Percentiles rank a stretch among this genome's conserved stretches.
phyloP scores from a whole-genome alignment of 1,284 basidiomycete species.

The Crepidotus sp. region DNA sequence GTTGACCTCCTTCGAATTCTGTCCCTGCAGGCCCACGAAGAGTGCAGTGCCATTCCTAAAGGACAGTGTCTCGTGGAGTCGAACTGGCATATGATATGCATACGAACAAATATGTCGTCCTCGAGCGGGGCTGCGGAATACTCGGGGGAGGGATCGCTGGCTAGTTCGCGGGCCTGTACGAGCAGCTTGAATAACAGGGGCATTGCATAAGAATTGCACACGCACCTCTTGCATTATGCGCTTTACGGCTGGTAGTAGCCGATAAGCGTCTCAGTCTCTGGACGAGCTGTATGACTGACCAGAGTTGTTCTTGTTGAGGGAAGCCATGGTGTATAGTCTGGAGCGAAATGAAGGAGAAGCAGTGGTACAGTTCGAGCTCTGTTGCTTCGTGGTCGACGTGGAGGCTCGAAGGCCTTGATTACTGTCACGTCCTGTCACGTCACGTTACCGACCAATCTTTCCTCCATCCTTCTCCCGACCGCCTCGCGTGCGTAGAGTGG shows the following conservation, averaged over 20 bases:
- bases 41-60: constrained; percentile 96
- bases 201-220: background rate
- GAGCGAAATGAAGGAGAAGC: background rate
- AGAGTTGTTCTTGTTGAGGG: constrained; percentile 79
- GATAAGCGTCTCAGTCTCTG: constrained; percentile 10
- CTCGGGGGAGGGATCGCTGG: constrained; percentile 72
- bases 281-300: constrained; percentile 35
- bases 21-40: constrained; percentile 80
- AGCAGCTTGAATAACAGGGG: background rate
- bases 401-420: background rate
- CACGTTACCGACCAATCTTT: background rate
- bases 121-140: constrained; percentile 85
- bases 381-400: too few relatives aligned
- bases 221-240: constrained; percentile 84
- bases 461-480: too few relatives aligned
- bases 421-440: background rate
- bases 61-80: constrained; percentile 18
- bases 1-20: constrained; percentile 76
- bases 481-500: constrained; percentile 3
- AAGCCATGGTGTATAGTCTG: constrained; percentile 28
- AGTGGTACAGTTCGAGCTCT: background rate
- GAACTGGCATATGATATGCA: background rate
- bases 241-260: constrained; percentile 60
- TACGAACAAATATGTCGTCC: constrained; percentile 76
- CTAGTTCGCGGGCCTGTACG: constrained; percentile 64